phyloP scores from a whole-genome alignment of 2,329 filamentous ascomycete species.

The Graphiopsis chlorocephala region DNA sequence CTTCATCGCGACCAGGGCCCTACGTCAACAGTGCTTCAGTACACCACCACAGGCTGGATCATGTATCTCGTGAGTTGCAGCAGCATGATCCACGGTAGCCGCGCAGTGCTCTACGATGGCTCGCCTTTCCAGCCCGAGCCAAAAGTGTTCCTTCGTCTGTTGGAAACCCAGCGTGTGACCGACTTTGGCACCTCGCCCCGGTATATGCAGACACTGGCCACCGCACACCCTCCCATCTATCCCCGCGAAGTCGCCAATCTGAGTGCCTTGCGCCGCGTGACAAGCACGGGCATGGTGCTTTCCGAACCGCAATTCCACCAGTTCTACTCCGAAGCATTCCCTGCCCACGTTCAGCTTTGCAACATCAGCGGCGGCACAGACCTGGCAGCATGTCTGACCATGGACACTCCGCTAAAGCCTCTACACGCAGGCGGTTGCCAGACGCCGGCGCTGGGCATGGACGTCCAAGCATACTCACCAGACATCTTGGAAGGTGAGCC shows the following conservation, averaged over 20 bases:
- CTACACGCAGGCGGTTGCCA: slow-evolving; percentile 60
- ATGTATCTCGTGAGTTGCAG: slow-evolving; percentile 71
- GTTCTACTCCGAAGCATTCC: slow-evolving; percentile 73
- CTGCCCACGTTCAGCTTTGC: slow-evolving; percentile 60
- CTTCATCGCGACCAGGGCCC: slow-evolving; percentile 51
- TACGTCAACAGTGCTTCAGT: slow-evolving; percentile 51
- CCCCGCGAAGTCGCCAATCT: slow-evolving; percentile 65
- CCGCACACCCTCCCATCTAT: slow-evolving; percentile 52
- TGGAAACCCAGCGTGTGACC: slow-evolving; percentile 64
- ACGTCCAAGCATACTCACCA: slow-evolving; percentile 60
- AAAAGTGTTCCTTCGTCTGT: slow-evolving; percentile 60
- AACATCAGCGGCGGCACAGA: slow-evolving; percentile 80
- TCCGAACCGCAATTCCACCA: slow-evolving; percentile 75
- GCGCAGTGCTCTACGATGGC: slow-evolving; percentile 75
- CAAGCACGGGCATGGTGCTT: slow-evolving; percentile 78
- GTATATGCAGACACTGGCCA: slow-evolving; percentile 72
- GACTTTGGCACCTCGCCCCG: slow-evolving; percentile 73
- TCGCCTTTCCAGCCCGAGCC: slow-evolving; percentile 73
- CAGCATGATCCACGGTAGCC: slow-evolving; percentile 58
- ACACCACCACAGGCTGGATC: slow-evolving; percentile 75
- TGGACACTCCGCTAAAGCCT: slow-evolving; percentile 67
- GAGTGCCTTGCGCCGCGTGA: slow-evolving; percentile 59
- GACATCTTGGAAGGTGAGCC: slow-evolving; percentile 44
- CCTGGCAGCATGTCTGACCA: slow-evolving; percentile 63
- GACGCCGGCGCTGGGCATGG: slow-evolving; percentile 52